Evolutionary conservation across 495 filamentous ascomycete genomes (phyloP).

Genomic region (Amniculicola lignicola): DNA sequence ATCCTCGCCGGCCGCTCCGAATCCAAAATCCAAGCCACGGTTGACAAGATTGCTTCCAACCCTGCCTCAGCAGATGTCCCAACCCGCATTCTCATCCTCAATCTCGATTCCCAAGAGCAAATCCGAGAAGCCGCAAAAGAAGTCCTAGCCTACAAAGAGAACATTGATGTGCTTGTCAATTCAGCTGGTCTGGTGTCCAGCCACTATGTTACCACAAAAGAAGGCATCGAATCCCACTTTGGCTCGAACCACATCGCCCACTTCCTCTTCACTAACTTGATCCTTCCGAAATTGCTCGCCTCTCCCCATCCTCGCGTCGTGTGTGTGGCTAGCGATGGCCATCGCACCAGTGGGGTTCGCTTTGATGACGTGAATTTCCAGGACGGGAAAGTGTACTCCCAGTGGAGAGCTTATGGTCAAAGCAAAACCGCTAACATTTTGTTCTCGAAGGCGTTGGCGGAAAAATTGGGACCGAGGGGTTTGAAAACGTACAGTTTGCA

Average conservation of each 20-base stretch:
- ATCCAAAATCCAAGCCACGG: conserved; percentile 44
- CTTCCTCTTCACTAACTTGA: conserved; percentile 34
- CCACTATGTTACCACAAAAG: conserved; percentile 6
- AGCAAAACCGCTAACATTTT: conserved; percentile 33
- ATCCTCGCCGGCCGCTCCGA: conserved; percentile 55
- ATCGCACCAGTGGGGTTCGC: conserved; percentile 20
- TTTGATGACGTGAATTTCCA: conserved; percentile 32
- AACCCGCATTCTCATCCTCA: conserved; percentile 42
- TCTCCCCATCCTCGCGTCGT: conserved; percentile 18
- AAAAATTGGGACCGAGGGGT: conserved; percentile 19
- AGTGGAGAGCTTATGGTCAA: conserved; percentile 29
- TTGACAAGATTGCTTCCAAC: conserved; percentile 10
- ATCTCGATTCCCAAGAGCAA: conserved; percentile 48
- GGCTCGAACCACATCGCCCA: conserved; percentile 40
- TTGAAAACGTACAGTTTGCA: conserved; percentile 28
- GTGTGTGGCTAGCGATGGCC: conserved; percentile 26
- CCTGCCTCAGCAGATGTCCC: conserved; percentile 39
- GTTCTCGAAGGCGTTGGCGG: conserved; percentile 18
- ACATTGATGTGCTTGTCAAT: conserved; percentile 31
- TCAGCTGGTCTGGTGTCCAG: conserved; percentile 23
- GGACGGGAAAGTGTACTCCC: conserved; percentile 22
- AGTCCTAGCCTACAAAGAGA: conserved; percentile 35
- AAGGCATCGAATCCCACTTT: conserved; percentile 57
- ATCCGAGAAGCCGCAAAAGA: conserved; percentile 48
- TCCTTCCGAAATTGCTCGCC: conserved; percentile 24